Evolutionary conservation across 345 rosid genomes (phyloP).

Genomic region (Arabidopsis suecica): DNA sequence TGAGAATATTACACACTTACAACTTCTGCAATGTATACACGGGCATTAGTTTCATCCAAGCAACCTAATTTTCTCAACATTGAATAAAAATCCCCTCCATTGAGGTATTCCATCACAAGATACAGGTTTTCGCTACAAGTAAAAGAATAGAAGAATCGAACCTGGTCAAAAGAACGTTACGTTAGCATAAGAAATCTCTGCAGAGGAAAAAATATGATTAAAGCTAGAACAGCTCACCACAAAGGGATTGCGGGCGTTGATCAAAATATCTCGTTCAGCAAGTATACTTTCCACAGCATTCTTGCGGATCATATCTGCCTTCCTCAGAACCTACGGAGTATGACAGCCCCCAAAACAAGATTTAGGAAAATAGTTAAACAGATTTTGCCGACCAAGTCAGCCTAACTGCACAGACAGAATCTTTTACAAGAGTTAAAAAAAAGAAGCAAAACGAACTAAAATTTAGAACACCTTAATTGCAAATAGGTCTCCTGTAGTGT

Average conservation of each 20-base stretch:
- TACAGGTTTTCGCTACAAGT: constrained; percentile 92
- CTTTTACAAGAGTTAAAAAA: constrained; percentile 9
- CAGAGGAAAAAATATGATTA: constrained; percentile 35
- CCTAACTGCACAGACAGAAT: not conserved
- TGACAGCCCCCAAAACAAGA: constrained; percentile 28
- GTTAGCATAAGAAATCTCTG: constrained; percentile 40
- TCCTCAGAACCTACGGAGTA: constrained; percentile 77
- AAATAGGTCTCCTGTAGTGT: constrained; percentile 92
- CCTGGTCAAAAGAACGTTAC: constrained; percentile 59
- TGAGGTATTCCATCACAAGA: constrained; percentile 98
- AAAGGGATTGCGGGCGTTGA: constrained; percentile 92
- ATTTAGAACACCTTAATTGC: constrained; percentile 74
- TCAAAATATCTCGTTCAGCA: constrained; percentile 96
- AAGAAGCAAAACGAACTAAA: constrained; percentile 13
- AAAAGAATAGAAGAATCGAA: constrained; percentile 97
- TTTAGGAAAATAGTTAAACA: constrained; percentile 15
- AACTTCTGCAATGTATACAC: constrained; percentile 96
- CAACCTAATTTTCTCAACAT: constrained; percentile 78
- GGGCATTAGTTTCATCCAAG: constrained; percentile 85
- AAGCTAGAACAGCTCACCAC: constrained; percentile 77
- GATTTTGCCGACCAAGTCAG: constrained; percentile 15
- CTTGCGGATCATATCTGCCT: constrained; percentile 96
- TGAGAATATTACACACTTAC: constrained; percentile 59
- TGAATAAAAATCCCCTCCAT: constrained; percentile 95
- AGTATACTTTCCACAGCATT: constrained; percentile 97